phyloP scores from a whole-genome alignment of 306 rosid genomes.

The Cucumis hystrix region DNA sequence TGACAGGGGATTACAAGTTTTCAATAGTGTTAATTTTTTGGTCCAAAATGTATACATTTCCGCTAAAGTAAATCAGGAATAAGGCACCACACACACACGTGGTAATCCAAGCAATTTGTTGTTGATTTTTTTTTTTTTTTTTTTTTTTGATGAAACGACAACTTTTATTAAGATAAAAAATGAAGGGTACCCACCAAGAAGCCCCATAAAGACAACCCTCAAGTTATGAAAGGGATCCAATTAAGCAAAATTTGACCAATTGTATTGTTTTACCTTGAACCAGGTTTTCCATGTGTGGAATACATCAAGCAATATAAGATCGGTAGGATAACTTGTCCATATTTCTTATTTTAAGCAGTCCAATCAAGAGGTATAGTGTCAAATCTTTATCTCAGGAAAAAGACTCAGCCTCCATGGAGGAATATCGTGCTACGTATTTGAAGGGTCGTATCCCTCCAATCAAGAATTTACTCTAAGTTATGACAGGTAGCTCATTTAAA shows the following conservation, averaged over 20 bases:
- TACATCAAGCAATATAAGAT: neutral
- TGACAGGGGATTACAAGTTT: neutral
- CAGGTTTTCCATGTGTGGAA: neutral
- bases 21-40: neutral
- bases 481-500: neutral
- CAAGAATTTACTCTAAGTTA: neutral
- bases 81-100: neutral
- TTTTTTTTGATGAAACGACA: no score
- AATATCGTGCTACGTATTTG: neutral
- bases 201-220: no score
- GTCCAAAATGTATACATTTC: neutral
- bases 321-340: neutral
- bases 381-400: neutral
- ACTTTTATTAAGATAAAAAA: no score
- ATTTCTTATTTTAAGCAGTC: neutral
- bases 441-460: neutral
- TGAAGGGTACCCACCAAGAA: no score
- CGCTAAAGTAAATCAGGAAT: neutral
- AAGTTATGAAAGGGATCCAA: no score
- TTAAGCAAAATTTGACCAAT: no score
- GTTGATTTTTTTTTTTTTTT: neutral
- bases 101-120: neutral
- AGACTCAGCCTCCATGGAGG: neutral
- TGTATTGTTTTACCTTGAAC: neutral
- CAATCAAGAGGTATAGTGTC: neutral